phyloP scores from a whole-genome alignment of 306 rosid genomes.

The Argentina anserina region DNA sequence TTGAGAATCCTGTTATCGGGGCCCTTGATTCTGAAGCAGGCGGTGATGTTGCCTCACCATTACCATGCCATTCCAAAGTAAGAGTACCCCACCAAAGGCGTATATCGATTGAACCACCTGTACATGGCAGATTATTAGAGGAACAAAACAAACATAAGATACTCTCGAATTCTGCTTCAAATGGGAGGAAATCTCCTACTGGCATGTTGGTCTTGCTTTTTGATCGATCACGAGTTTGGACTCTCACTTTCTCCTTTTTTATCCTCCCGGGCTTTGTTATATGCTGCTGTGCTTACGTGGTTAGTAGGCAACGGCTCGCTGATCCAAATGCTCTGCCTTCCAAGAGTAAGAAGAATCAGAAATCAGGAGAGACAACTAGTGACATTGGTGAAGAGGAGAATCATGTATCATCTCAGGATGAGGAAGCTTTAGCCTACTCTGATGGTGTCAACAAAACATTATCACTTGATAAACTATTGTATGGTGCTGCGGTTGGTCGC shows the following conservation, averaged over 20 bases:
- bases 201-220: constrained; percentile 3
- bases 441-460: constrained; percentile 26
- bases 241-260: constrained; percentile 20
- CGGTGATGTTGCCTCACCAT: constrained; percentile 52
- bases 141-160: constrained; percentile 19
- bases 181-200: constrained; percentile 8
- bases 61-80: constrained; percentile 55
- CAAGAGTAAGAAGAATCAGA: constrained; percentile 46
- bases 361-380: constrained; percentile 31
- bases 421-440: constrained; percentile 10
- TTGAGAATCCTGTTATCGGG: constrained; percentile 27
- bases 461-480: constrained; percentile 29
- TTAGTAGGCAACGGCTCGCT: constrained; percentile 19
- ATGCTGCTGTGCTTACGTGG: constrained; percentile 10
- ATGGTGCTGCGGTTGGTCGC: constrained; percentile 45
- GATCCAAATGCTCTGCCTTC: constrained; percentile 35
- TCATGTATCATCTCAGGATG: constrained; percentile 27
- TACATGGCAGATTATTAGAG: constrained; percentile 24
- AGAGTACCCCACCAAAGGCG: constrained; percentile 44
- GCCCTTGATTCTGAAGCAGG: constrained; percentile 32
- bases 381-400: constrained; percentile 30
- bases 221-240: constrained; percentile 26
- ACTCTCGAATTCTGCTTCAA: constrained; percentile 27
- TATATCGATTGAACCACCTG: constrained; percentile 29
- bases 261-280: constrained; percentile 30